Conservation (phyloP, 2,329 filamentous ascomycete species). For the Corniculantispora saksenae region DNA sequence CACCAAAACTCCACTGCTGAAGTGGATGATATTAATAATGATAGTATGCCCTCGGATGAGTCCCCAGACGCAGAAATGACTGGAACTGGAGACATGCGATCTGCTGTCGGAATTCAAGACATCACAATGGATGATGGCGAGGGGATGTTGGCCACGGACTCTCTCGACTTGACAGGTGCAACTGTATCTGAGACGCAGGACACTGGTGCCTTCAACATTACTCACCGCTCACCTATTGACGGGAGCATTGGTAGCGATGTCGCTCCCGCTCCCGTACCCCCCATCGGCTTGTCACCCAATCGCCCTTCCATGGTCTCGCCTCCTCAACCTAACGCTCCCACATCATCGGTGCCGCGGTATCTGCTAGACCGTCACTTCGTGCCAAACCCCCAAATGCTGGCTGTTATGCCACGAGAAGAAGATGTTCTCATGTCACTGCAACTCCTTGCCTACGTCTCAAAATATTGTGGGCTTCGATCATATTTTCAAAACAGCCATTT, state of each 20-base stretch:
- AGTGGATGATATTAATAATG: constrained; percentile 80
- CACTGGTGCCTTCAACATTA: constrained; percentile 90
- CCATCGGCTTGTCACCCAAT: constrained; percentile 72
- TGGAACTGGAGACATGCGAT: constrained; percentile 76
- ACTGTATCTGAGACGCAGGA: constrained; percentile 84
- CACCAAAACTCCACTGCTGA: constrained; percentile 92
- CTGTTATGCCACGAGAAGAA: constrained; percentile 93
- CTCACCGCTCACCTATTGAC: constrained; percentile 79
- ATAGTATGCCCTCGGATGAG: constrained; percentile 79
- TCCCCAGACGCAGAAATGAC: constrained; percentile 77
- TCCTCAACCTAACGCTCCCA: constrained; percentile 73
- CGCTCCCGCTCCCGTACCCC: constrained; percentile 64
- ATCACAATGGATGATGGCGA: constrained; percentile 78
- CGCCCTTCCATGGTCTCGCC: constrained; percentile 69
- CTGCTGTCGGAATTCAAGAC: constrained; percentile 81
- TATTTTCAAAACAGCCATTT: constrained; percentile 96
- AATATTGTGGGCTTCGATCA: constrained; percentile 92
- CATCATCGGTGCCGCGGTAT: constrained; percentile 75
- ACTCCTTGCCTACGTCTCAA: constrained; percentile 93
- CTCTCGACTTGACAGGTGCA: constrained; percentile 73
- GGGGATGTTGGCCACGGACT: constrained; percentile 72
- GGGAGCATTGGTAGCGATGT: constrained; percentile 78
- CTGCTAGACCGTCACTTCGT: constrained; percentile 72
- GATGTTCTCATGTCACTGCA: constrained; percentile 98
- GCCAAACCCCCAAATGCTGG: constrained; percentile 72